phyloP scores from a whole-genome alignment of 331 rosid genomes.

The Pyrus hybrid region DNA sequence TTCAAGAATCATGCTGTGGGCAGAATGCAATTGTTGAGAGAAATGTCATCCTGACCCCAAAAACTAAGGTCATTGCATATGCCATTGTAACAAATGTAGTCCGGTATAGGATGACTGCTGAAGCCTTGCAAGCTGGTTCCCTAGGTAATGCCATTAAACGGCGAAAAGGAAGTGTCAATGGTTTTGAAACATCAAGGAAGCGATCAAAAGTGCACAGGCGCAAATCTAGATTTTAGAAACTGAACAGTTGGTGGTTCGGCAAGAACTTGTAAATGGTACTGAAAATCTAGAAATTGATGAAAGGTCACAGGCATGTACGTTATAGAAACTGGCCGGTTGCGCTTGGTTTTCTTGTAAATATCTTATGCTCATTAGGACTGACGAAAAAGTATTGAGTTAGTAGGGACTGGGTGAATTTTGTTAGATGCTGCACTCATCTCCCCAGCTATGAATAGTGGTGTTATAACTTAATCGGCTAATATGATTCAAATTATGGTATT shows the following conservation, averaged over 20 bases:
- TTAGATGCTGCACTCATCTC: constrained; percentile 61
- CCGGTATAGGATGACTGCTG: constrained; percentile 35
- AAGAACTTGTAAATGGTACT: constrained; percentile 27
- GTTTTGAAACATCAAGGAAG: constrained; percentile 58
- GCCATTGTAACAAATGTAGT: constrained; percentile 69
- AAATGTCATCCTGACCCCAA: constrained; percentile 36
- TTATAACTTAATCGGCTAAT: background rate
- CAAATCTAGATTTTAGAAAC: constrained; percentile 35
- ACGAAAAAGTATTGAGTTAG: background rate
- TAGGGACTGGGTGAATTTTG: constrained; percentile 86
- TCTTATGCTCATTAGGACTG: constrained; percentile 18
- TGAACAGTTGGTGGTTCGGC: constrained; percentile 23
- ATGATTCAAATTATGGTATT: background rate
- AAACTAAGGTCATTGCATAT: constrained; percentile 47
- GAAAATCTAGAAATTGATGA: constrained; percentile 64
- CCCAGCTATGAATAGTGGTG: background rate
- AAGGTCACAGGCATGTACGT: constrained; percentile 37
- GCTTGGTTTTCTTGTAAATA: constrained; percentile 27
- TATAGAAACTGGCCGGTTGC: constrained; percentile 17
- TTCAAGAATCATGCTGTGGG: constrained; percentile 61
- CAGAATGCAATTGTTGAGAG: constrained; percentile 65
- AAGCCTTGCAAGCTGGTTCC: constrained; percentile 28
- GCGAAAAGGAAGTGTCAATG: constrained; percentile 26
- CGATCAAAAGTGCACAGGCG: constrained; percentile 52
- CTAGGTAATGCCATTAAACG: constrained; percentile 47